Evolutionary conservation across 371 early-diverging fungal species (phyloP).

Genomic region (Mucor ambiguus): DNA sequence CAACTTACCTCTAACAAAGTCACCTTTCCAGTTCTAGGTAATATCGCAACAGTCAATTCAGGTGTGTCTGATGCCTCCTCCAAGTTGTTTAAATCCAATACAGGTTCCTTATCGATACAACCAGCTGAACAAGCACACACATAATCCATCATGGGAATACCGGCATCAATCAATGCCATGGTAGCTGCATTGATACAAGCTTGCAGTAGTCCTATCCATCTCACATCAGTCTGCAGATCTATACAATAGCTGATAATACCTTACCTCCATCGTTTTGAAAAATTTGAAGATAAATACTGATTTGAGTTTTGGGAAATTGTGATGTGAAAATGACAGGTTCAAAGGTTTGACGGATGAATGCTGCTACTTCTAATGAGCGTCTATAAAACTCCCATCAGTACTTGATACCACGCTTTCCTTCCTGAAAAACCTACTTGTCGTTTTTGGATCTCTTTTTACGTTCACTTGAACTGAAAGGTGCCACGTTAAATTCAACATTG

Average conservation of each 20-base stretch:
- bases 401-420: background rate
- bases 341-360: conserved; percentile 87
- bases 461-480: conserved; percentile 91
- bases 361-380: conserved; percentile 84
- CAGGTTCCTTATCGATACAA: conserved; percentile 77
- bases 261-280: conserved; percentile 91
- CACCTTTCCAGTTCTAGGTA: conserved; percentile 84
- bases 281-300: conserved; percentile 90
- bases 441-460: conserved; percentile 78
- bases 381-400: conserved; percentile 30
- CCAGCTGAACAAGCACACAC: conserved; percentile 96
- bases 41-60: conserved; percentile 85
- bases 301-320: conserved; percentile 86
- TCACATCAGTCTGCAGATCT: no score
- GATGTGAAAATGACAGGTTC: conserved; percentile 83
- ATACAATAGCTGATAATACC: background rate
- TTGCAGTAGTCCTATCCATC: conserved; percentile 56
- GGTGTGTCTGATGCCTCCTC: conserved; percentile 91
- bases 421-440: conserved; percentile 68
- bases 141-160: conserved; percentile 95
- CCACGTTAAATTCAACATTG: conserved; percentile 89
- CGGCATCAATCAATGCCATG: conserved; percentile 96
- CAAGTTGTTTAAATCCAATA: conserved; percentile 85
- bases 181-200: conserved; percentile 93
- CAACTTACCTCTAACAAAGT: conserved; percentile 63